Evolutionary conservation across 768 basidiomycete species (phyloP).

Genomic region (Suillus hirtellus): DNA sequence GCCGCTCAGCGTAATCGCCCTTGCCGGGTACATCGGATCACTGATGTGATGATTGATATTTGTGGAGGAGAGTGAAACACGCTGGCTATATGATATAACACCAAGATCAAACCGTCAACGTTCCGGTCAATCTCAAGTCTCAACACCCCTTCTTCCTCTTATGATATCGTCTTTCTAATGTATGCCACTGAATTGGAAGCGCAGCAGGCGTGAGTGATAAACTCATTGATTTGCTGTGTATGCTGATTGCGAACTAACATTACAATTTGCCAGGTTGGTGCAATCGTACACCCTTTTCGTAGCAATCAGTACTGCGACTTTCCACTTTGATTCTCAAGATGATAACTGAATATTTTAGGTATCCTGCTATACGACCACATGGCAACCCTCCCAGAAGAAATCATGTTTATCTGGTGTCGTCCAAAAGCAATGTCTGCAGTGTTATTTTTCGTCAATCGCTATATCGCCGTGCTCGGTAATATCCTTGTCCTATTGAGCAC

Average conservation of each 20-base stretch:
- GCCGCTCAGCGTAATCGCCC: neutral
- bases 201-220: neutral
- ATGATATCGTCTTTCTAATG: neutral
- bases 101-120: neutral
- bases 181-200: neutral
- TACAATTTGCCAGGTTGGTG: neutral
- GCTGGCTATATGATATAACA: neutral
- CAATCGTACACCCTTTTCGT: slow-evolving; percentile 1
- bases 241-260: neutral
- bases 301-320: neutral
- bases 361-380: slow-evolving; percentile 32
- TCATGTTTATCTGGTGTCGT: slow-evolving; percentile 47
- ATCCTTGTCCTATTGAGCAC: slow-evolving; percentile 29
- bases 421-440: slow-evolving; percentile 39
- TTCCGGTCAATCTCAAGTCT: neutral
- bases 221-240: neutral
- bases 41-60: neutral
- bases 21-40: neutral
- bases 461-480: slow-evolving; percentile 45
- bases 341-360: slow-evolving; percentile 14
- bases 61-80: no score
- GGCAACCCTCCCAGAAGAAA: slow-evolving; percentile 36
- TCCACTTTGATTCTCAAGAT: neutral
- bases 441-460: slow-evolving; percentile 53
- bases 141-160: neutral